Conservation (phyloP, 768 basidiomycete species). For the Kwoniella shandongensis region DNA sequence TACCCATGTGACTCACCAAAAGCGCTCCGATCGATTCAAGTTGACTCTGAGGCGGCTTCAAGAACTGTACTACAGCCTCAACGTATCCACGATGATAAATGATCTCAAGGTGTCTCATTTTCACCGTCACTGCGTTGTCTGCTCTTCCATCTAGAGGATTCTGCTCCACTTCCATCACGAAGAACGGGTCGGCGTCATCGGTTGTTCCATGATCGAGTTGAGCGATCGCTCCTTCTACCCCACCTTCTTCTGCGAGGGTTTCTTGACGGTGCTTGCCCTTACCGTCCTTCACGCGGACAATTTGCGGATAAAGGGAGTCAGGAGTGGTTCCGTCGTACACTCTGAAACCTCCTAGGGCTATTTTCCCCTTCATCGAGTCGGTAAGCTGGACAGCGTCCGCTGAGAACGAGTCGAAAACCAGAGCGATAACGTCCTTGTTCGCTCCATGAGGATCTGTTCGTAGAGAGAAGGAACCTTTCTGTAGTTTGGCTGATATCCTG, state of each 20-base stretch:
- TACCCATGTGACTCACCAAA: constrained; percentile 57
- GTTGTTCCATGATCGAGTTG: constrained; percentile 50
- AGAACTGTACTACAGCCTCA: constrained; percentile 85
- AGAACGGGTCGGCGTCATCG: constrained; percentile 62
- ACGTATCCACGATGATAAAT: constrained; percentile 93
- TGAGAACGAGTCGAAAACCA: constrained; percentile 82
- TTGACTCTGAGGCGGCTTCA: constrained; percentile 91
- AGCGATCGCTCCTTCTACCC: constrained; percentile 25
- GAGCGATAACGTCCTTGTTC: constrained; percentile 72
- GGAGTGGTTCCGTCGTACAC: constrained; percentile 89
- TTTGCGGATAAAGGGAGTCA: constrained; percentile 78
- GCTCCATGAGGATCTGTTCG: constrained; percentile 67
- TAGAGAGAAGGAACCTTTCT: constrained; percentile 83
- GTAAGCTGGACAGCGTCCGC: constrained; percentile 80
- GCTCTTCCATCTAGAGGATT: constrained; percentile 88
- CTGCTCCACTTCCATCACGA: constrained; percentile 85
- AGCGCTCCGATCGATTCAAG: constrained; percentile 92
- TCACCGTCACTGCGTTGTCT: constrained; percentile 82
- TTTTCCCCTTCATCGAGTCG: constrained; percentile 78
- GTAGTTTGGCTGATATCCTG: constrained; percentile 71
- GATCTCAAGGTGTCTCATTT: constrained; percentile 93
- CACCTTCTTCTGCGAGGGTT: constrained; percentile 36
- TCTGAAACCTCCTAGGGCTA: constrained; percentile 79
- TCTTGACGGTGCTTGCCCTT: constrained; percentile 24
- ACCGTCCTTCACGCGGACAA: constrained; percentile 74